phyloP scores from a whole-genome alignment of 306 rosid species.

The Pyrus bretschneideri region DNA sequence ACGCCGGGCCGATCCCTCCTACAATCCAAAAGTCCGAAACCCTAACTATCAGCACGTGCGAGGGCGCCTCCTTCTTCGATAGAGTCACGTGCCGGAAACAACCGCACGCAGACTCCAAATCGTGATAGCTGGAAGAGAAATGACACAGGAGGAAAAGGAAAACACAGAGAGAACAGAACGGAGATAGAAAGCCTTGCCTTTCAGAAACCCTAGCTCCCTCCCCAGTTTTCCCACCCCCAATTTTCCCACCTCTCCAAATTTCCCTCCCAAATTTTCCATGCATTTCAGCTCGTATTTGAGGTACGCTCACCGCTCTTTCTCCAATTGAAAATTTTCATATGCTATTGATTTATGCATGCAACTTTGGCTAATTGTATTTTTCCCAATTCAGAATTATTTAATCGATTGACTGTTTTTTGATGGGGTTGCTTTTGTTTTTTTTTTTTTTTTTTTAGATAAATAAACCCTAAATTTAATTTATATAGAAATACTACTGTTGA shows the following conservation, averaged over 20 bases:
- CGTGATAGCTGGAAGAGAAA: not conserved
- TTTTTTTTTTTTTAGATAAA: no score
- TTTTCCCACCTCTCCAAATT: not conserved
- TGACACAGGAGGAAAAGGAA: not conserved
- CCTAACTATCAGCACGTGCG: slow-evolving; percentile 41
- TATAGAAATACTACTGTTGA: not conserved
- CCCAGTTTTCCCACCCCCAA: not conserved
- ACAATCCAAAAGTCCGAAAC: not conserved
- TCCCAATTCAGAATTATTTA: not conserved
- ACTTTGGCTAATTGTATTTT: not conserved
- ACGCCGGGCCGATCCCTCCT: not conserved
- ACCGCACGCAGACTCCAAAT: slow-evolving; percentile 25
- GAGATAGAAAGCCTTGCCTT: not conserved
- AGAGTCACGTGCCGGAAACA: slow-evolving; percentile 48
- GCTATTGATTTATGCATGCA: not conserved
- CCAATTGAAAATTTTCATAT: not conserved
- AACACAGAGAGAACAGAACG: not conserved
- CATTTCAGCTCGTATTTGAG: slow-evolving; percentile 22
- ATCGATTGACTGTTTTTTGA: not conserved
- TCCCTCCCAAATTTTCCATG: slow-evolving; percentile 5
- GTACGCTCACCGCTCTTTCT: slow-evolving; percentile 10
- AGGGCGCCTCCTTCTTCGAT: slow-evolving; percentile 14
- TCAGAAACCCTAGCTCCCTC: slow-evolving; percentile 28
- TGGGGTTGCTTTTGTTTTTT: not conserved
- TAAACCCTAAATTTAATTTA: not conserved